Base-by-base conservation (phyloP, 2,329 filamentous ascomycete species). In the Leptosphaerulina australis region DNA sequence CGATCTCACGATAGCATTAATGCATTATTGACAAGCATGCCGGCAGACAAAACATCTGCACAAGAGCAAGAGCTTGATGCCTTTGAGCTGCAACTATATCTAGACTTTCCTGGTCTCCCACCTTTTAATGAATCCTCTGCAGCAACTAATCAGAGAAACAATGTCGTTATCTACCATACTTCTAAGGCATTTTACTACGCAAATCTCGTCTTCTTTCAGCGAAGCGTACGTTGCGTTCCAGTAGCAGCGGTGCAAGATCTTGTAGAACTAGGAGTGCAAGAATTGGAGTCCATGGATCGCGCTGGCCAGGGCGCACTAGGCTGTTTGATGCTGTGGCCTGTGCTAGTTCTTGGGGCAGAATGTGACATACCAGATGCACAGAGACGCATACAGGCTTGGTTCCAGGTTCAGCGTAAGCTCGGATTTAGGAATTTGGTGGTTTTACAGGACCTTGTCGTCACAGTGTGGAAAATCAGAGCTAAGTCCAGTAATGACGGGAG, bases 251-350 rank as follows among this genome's bases (percentile, higher is more conserved):
- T 56, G 7, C 53, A 56, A 21, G 44, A 44, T 3, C 53, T 56
- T 2, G 53, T 56, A 2, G 41, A 50, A 12, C 21, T 54, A 20
- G 50, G 53, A 2, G 8, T 53, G 18, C 38, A 46, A 20, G 50
- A 56, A 29, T 33, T 56, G 5, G 50, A 54, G 15, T 35, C 50
- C 12, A 54, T 56, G 9, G 47, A 54, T 14, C 45, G 38, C 5
- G 34, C 39, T 7, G 49, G 49, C n/a, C 28, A 49, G 24, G 53
- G 48, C 9, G 7, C 21, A n/a, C 22, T 53, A 4, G 53, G 53
- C 8, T 56, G 53, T 35, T 14, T 53, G 18, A 53, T 56, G 48
- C 11, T 56, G 28, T 56, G 53, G 53, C 53, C 53, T 34, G 53
- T 49, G n/a, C 31, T 56, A 1, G 35, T 56, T 7, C 53, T 56